Evolutionary conservation across 164 flowering plant species (phyloP), one percentile per base, ranked within the genome.

Genomic region (Nelumbo lutea): DNA sequence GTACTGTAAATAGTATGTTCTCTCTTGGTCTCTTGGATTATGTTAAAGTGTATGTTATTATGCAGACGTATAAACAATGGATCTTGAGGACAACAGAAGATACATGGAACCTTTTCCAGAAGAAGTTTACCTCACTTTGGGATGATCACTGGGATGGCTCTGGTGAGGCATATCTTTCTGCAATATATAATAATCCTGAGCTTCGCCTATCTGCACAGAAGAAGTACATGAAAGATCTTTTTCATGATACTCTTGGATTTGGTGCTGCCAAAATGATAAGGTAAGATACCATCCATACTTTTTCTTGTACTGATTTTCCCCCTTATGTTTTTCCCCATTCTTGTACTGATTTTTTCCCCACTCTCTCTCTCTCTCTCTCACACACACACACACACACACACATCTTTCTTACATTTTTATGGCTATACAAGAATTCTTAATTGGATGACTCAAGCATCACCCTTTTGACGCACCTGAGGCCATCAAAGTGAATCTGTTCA

Each of bases 201-300:
- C 77, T 95, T 75, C 85, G 64, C 73, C 76, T 66, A 70, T 80
- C 79, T 41, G 82, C 78, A 5, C 90, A 87, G 62, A 73, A 78
- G 67, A 85, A 82, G 71, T 95, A 70, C 70, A 77, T 91, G 85
- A 71, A 66, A 61, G 88, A 87, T 43, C 74, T 95, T 77, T 83
- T 95, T 69, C 96, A 92, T 72, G 98, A 92, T 73, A 75, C 88
- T 55, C 94, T 95, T 69, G 98, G 98, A 64, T 95, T 95, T 84
- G 97, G 96, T 74, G 85, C 97, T 71, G 97, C 97, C 60, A 92
- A 95, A 82, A 95, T 95, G 96, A 95, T 92, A 73, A 88, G 98
- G 98, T 95, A 66, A 78, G 76, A 52, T n/a, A 7, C 60, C 39
- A 10, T 42, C 51, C 60, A 64, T 65, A 6, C 2, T 59, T 6